Evolutionary conservation across 805 yeast species (phyloP), one percentile per base, ranked within the genome.

Genomic region (Teunomyces barrocoloradensis): DNA sequence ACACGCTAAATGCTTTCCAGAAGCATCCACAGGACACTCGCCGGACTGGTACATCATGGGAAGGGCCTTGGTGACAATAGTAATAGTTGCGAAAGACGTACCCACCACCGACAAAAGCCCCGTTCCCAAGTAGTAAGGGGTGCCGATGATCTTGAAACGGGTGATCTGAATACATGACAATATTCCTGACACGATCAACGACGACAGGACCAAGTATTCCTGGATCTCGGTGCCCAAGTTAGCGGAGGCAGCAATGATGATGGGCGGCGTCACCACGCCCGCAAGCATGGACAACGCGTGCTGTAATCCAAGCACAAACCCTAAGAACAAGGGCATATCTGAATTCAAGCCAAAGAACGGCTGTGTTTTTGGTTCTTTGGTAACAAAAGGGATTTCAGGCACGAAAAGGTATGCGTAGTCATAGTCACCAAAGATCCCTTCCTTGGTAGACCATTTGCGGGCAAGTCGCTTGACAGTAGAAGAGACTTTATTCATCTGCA

Each of bases 211-310:
- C 51, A 72, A 53, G 55, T 71, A 72, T 45, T 69, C 64, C 37
- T 64, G 63, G 17, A 71, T 48, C 1, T 66, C 73, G 9, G 71
- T 56, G 29, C 65, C 68, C 42, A 90, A 72, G 61, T 86, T 76
- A 6, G 92, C 92, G 23, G 78, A 64, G 10, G 74, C 56, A 0
- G 90, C 73, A 42, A 89, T 86, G 53, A 90, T 72, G 46, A 90
- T 69, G 2, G 96, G 92, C 6, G 97, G 96, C 6, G 94, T 73
- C 32, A 87, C 85, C 43, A 90, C 80, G 59, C 97, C 97, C 12
- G 96, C 97, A 69, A 90, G 70, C 96, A 91, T 90, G 21, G 97
- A 82, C 53, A 90, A 65, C 1, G 96, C 71, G 62, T 90, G 97
- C 70, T 90, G 97, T 52, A 90, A 75, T 13, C 97, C 97, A 29